Evolutionary conservation across 345 rosid genomes (phyloP).

Genomic region (Hypericum perforatum): DNA sequence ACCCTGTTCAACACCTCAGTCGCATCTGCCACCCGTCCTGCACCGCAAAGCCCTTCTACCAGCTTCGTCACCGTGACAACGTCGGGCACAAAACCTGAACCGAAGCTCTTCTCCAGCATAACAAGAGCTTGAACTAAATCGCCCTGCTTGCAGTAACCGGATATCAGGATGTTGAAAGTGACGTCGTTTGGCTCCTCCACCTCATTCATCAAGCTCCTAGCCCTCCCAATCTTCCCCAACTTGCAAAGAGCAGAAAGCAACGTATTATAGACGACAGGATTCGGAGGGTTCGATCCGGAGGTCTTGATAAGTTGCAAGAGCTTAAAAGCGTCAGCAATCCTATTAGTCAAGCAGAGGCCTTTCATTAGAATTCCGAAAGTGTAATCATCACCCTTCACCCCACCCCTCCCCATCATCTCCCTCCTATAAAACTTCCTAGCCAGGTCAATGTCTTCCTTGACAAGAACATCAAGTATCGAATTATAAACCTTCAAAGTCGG

Average conservation of each 20-base stretch:
- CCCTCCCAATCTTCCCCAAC: constrained; percentile 77
- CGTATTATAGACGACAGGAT: constrained; percentile 57
- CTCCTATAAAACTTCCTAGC: constrained; percentile 67
- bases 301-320: constrained; percentile 68
- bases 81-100: constrained; percentile 52
- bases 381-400: constrained; percentile 64
- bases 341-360: constrained; percentile 84
- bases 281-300: constrained; percentile 37
- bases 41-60: constrained; percentile 51
- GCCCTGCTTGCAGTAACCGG: constrained; percentile 56
- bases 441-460: constrained; percentile 74
- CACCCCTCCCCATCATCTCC: constrained; percentile 54
- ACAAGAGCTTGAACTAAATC: constrained; percentile 65
- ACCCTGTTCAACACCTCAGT: constrained; percentile 62
- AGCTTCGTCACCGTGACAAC: constrained; percentile 60
- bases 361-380: constrained; percentile 85
- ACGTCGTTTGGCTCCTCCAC: constrained; percentile 59
- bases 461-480: constrained; percentile 67
- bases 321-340: constrained; percentile 75
- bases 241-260: constrained; percentile 62
- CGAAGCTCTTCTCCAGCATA: constrained; percentile 66
- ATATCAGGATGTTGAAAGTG: constrained; percentile 68
- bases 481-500: constrained; percentile 66
- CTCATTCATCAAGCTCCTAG: constrained; percentile 72
- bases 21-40: constrained; percentile 57